These are phyloP conservation scores for Diplodia seriata DNA, from an alignment of 2,329 filamentous ascomycete genomes.

Conservation along the genomic window DNA sequence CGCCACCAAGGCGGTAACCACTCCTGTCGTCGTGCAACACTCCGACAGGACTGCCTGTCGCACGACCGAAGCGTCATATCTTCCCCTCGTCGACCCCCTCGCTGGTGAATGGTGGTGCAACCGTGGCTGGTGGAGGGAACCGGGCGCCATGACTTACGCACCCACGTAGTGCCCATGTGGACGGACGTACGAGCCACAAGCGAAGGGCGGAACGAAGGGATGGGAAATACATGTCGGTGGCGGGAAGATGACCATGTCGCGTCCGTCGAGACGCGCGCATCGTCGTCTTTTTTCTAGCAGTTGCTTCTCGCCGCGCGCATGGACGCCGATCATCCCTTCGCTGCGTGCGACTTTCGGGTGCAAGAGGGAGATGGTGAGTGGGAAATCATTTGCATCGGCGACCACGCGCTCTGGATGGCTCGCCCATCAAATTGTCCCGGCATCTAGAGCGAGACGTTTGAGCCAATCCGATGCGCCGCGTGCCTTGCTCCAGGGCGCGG, in stretches of 20 bases:
- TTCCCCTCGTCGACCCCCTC: conserved; percentile 3
- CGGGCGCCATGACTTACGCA: neutral
- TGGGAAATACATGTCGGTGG: conserved; percentile 2
- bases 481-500: conserved; percentile 23
- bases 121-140: conserved; percentile 12
- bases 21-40: conserved; percentile 24
- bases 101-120: neutral
- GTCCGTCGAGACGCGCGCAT: neutral
- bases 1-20: conserved; percentile 25
- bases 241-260: conserved; percentile 18
- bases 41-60: conserved; percentile 6
- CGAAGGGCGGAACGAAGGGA: conserved; percentile 17
- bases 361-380: neutral
- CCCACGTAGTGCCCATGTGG: conserved; percentile 16
- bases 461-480: conserved; percentile 10
- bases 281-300: neutral
- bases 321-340: neutral
- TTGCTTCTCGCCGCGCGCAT: conserved; percentile 9
- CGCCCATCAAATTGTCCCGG: neutral
- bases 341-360: neutral
- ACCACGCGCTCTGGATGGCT: neutral
- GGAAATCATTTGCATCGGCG: too few relatives aligned
- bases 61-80: conserved; percentile 19
- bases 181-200: neutral
- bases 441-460: neutral